phyloP scores from a whole-genome alignment of 2,329 filamentous ascomycete species.

The Macrophomina tecta region DNA sequence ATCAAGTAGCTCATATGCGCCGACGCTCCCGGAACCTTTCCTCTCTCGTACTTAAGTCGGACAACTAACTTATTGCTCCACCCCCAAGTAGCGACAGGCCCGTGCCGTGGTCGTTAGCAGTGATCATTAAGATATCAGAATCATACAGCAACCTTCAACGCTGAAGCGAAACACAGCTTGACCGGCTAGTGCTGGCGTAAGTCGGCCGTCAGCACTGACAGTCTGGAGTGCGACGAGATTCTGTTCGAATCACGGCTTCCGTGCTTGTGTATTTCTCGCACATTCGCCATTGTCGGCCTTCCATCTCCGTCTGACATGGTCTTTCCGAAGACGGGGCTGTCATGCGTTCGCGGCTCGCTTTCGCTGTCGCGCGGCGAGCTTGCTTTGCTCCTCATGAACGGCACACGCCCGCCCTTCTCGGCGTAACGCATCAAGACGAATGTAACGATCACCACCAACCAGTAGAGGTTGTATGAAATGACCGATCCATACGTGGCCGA shows the following conservation, averaged over 20 bases:
- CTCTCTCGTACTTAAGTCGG: not conserved
- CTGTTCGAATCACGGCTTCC: conserved; percentile 1
- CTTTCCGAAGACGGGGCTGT: not conserved
- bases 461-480: conserved; percentile 87
- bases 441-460: conserved; percentile 71
- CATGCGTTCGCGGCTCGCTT: conserved; percentile 8
- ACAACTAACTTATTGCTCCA: conserved; percentile 8
- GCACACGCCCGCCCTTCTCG: conserved; percentile 62
- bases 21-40: not conserved
- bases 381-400: conserved; percentile 40
- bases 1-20: not conserved
- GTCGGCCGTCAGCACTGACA: conserved; percentile 13
- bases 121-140: not conserved
- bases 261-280: conserved; percentile 17
- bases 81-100: not conserved
- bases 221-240: conserved; percentile 17
- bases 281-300: conserved; percentile 9
- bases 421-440: conserved; percentile 71
- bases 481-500: conserved; percentile 87
- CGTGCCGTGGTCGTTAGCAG: not conserved
- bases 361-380: conserved; percentile 3
- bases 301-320: not conserved
- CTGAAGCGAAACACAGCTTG: not conserved
- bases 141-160: not conserved
- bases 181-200: conserved; percentile 7